phyloP scores from a whole-genome alignment of 176 grass and related monocot species.

The Musa itinerans region DNA sequence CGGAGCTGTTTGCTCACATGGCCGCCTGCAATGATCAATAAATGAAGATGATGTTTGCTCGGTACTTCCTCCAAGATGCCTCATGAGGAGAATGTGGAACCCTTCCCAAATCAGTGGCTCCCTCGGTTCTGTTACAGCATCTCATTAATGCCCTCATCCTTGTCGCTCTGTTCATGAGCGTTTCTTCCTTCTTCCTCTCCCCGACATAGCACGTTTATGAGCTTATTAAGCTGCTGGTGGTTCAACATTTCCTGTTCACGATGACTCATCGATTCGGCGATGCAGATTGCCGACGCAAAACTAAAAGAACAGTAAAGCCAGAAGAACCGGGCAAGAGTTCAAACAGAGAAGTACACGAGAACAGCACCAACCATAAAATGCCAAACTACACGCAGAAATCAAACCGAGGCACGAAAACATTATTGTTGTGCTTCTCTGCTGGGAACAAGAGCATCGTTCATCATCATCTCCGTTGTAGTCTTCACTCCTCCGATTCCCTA shows the following conservation, averaged over 20 bases:
- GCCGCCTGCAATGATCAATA: background rate
- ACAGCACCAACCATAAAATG: background rate
- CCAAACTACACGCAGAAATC: background rate
- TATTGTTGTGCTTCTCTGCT: conserved; percentile 1
- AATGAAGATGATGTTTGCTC: background rate
- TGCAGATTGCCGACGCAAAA: background rate
- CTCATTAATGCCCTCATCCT: too few relatives aligned
- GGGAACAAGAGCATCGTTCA: background rate
- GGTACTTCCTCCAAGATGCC: background rate
- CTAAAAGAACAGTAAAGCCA: background rate
- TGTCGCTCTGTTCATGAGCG: too few relatives aligned
- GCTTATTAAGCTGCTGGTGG: too few relatives aligned
- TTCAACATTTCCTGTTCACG: too few relatives aligned
- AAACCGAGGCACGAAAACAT: background rate
- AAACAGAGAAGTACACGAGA: background rate
- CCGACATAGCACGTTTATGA: too few relatives aligned
- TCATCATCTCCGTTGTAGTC: background rate
- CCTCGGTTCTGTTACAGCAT: too few relatives aligned
- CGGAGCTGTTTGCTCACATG: background rate
- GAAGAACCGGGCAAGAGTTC: background rate
- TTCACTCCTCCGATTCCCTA: too few relatives aligned
- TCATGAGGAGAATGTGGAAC: background rate
- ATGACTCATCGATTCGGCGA: too few relatives aligned
- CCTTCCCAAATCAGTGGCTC: too few relatives aligned
- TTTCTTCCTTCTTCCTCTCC: too few relatives aligned